Evolutionary conservation across 192 early-diverging fungal species (phyloP), one percentile per base, ranked within the genome.

Genomic region (Piromyces sp.): DNA sequence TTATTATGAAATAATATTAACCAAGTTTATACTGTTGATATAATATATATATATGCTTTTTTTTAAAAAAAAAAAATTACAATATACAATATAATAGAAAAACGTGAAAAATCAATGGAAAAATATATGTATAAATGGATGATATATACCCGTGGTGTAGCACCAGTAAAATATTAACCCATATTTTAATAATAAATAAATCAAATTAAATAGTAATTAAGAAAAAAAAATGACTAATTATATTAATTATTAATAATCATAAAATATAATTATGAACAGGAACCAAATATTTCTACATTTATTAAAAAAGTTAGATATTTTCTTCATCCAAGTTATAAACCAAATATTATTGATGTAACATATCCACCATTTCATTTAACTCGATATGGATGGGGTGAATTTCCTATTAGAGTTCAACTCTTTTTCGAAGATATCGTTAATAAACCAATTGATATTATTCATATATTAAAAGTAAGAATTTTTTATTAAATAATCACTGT

Each of bases 361-460:
- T 89, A 90, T 40, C 90, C 95, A 0, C 94, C 92, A 3, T 95
- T 97, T 84, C 92, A 93, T 81, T 83, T 98, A 80, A 94, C 93
- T 22, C 90, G 95, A n/a, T 93, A 91, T 83, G 96, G 96, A 0
- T 98, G 96, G 95, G 96, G 96, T 36, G 96, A 98, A 85, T 96
- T 95, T 80, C 95, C 95, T 28, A 88, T 97, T 79, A 90, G 94
- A 30, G 85, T 96, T 22, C 92, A 94, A 80, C 78, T 98, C 26
- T 92, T 90, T 82, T 96, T 98, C 86, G 87, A 87, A 13, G 95
- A 98, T 86, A 87, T 87, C 28, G 86, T 90, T 36, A 96, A 96
- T 86, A 96, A 95, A 83, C 91, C 94, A 1, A 89, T 96, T 11
- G 94, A 96, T 81, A 83, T 98, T 19, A 92, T 95, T 26, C 95